Evolutionary conservation across 148 eudicot species (phyloP).

Genomic region (Amaranthus palmeri): DNA sequence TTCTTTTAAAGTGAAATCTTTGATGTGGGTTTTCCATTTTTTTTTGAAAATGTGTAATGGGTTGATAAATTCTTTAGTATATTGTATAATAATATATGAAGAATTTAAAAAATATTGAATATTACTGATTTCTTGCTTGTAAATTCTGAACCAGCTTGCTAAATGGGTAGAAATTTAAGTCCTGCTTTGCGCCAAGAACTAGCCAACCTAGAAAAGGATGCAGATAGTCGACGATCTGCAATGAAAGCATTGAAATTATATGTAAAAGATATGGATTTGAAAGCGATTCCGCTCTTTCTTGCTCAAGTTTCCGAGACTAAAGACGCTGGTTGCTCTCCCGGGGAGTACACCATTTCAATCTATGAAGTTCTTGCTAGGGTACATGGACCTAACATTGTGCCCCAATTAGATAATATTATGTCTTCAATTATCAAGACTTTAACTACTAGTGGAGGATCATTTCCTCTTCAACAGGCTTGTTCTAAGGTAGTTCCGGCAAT

Average conservation of each 20-base stretch:
- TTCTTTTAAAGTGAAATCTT: neutral
- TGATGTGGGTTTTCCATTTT: too few species aligned
- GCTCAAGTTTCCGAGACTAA: slow-evolving; percentile 93
- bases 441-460: slow-evolving; percentile 72
- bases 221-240: slow-evolving; percentile 77
- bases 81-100: neutral
- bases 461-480: slow-evolving; percentile 95
- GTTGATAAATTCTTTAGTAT: too few species aligned
- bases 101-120: neutral
- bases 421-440: slow-evolving; percentile 60
- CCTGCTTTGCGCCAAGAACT: slow-evolving; percentile 74
- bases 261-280: slow-evolving; percentile 84
- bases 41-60: too few species aligned
- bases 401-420: slow-evolving; percentile 85
- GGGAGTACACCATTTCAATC: slow-evolving; percentile 87
- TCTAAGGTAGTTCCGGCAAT: slow-evolving; percentile 93
- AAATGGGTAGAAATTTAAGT: slow-evolving; percentile 73
- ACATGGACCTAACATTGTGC: slow-evolving; percentile 88
- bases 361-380: slow-evolving; percentile 93
- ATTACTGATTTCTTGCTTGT: neutral
- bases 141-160: neutral
- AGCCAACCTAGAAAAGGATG: slow-evolving; percentile 80
- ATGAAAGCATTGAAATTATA: slow-evolving; percentile 82
- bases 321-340: slow-evolving; percentile 53
- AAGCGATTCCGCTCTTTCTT: slow-evolving; percentile 82